A percentile compares a stretch with the other conserved stretches of the same genome.
Conservation (phyloP, 129 eudicot genomes). For the Mikania micrantha region DNA sequence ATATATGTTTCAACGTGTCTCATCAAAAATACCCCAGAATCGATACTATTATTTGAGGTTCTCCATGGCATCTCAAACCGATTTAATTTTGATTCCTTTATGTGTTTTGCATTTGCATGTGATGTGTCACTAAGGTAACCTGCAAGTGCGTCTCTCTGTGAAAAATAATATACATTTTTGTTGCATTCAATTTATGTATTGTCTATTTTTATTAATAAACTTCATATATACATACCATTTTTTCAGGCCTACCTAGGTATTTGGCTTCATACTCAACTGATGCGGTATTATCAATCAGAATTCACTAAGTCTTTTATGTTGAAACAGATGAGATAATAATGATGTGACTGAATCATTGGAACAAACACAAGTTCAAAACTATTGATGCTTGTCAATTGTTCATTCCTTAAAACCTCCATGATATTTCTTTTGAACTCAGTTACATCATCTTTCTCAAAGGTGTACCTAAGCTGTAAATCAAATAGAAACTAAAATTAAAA, state of each 20-base stretch:
- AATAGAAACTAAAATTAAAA: no score
- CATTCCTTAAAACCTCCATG: no score
- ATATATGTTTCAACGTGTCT: not conserved
- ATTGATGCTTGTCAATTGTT: not conserved
- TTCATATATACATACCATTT: not conserved
- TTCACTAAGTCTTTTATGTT: not conserved
- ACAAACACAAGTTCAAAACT: not conserved
- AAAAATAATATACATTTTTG: not conserved
- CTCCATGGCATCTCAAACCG: not conserved
- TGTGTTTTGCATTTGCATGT: not conserved
- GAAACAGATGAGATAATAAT: not conserved
- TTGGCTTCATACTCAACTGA: not conserved
- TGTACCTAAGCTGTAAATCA: no score
- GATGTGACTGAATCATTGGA: not conserved
- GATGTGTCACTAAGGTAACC: not conserved
- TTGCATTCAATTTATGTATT: not conserved
- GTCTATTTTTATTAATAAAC: not conserved
- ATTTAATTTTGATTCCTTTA: not conserved
- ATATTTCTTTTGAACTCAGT: not conserved
- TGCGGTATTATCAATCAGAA: not conserved
- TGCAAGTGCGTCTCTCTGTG: not conserved
- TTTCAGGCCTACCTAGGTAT: not conserved
- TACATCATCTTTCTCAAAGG: no score
- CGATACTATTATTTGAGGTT: not conserved
- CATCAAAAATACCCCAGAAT: not conserved